Percentiles rank a stretch among this genome's conserved stretches.
Conservation (phyloP, 371 early-diverging fungal genomes). For the Mucor ambiguus region DNA sequence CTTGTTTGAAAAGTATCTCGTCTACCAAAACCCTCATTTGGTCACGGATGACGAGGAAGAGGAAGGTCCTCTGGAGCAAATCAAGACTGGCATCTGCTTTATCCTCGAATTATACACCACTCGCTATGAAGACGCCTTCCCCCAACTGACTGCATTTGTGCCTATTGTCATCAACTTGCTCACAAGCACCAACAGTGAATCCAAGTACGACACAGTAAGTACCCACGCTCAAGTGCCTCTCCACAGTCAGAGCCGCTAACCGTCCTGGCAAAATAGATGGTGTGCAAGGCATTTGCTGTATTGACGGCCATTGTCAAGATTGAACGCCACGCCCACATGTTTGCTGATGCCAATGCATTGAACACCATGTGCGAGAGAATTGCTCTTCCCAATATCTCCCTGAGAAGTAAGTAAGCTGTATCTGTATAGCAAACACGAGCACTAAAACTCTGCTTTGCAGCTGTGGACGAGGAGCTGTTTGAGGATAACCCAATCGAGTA, state of each 20-base stretch:
- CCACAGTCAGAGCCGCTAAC: too few species aligned
- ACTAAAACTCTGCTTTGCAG: conserved; percentile 34
- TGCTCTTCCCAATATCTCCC: conserved; percentile 88
- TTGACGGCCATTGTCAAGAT: conserved; percentile 87
- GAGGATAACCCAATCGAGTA: conserved; percentile 96
- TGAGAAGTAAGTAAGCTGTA: conserved; percentile 61
- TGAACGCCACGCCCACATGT: conserved; percentile 69
- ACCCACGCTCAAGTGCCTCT: too few species aligned
- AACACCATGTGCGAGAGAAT: conserved; percentile 86
- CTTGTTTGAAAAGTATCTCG: conserved; percentile 83
- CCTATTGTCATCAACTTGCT: conserved; percentile 85
- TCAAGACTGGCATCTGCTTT: conserved; percentile 89
- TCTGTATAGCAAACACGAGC: too few species aligned
- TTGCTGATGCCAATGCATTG: conserved; percentile 71
- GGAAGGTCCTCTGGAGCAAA: conserved; percentile 82
- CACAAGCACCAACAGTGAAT: conserved; percentile 67
- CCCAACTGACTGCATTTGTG: conserved; percentile 77
- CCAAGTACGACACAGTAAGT: conserved; percentile 81
- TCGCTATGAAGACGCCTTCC: conserved; percentile 90
- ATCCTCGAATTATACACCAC: conserved; percentile 86
- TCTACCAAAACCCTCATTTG: conserved; percentile 76
- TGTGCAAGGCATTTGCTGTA: conserved; percentile 87
- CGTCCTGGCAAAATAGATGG: conserved; percentile 56
- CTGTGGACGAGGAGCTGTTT: conserved; percentile 91
- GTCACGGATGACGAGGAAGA: conserved; percentile 84